These are phyloP conservation scores for Mycena maculata DNA, from an alignment of 768 basidiomycete species.

Conservation along the genomic window DNA sequence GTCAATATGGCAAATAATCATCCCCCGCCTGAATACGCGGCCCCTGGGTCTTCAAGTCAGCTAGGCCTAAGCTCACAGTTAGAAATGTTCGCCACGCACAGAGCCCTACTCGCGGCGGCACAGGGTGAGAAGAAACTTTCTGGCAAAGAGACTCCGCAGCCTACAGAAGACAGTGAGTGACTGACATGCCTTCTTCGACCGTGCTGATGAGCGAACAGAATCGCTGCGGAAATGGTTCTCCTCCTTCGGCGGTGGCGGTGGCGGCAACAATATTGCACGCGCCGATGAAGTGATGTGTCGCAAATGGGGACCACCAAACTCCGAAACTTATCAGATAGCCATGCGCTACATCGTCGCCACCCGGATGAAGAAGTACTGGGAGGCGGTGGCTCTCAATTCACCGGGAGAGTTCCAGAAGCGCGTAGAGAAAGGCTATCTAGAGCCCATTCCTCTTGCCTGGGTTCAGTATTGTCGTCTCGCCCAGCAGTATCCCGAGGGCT, in stretches of 20 bases:
- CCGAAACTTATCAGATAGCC: slow-evolving; percentile 11
- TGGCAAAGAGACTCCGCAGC: neutral
- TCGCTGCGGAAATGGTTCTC: slow-evolving; percentile 9
- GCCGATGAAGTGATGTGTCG: slow-evolving; percentile 1
- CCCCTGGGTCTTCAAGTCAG: too few relatives aligned
- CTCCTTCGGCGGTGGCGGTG: slow-evolving; percentile 2
- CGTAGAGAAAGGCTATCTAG: neutral
- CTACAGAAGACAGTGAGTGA: neutral
- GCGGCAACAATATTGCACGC: slow-evolving; percentile 2
- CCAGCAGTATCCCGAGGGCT: neutral
- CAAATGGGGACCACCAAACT: slow-evolving; percentile 5
- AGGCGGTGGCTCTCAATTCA: slow-evolving; percentile 6
- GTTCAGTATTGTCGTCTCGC: slow-evolving; percentile 6
- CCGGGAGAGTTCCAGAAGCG: slow-evolving; percentile 6
- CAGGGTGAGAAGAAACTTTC: slow-evolving; percentile 12
- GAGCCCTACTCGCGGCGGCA: too few relatives aligned
- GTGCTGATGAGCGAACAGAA: neutral
- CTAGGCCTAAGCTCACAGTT: too few relatives aligned
- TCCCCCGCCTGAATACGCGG: too few relatives aligned
- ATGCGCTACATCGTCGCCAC: slow-evolving; percentile 16
- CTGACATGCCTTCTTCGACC: neutral
- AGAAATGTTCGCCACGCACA: too few relatives aligned
- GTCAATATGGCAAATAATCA: too few relatives aligned
- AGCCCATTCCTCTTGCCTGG: slow-evolving; percentile 1
- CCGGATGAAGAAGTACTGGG: slow-evolving; percentile 7